Evolutionary conservation across 2,329 filamentous ascomycete genomes (phyloP), one percentile per base, ranked within the genome.

Genomic region (Fusarium sp.): DNA sequence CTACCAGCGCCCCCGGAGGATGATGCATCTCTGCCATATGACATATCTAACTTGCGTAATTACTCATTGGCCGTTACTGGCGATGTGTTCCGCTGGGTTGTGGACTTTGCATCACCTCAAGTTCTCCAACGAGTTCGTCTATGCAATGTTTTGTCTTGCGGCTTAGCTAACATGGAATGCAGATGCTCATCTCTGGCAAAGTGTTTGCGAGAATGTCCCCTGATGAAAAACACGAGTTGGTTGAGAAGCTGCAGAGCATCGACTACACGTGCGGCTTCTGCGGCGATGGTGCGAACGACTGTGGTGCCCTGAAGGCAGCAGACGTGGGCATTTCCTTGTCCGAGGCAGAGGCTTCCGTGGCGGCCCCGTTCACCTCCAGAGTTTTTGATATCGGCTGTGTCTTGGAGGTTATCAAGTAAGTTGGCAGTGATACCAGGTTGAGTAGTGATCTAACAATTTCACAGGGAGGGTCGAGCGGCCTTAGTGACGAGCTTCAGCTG

Each of bases 401-500:
- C 6, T 93, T 96, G 9, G 92, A 96, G 79, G 92, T 99, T 73
- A 98, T 99, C 71, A 89, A 91, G 91, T 92, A 86, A 76, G 82
- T 81, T 31, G 31, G 10, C 9, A 31, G 27, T n/a, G 18, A 20
- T 6, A 8, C 3, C 2, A 5, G 7, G 6, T 20, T 35, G 13
- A 27, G 16, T 25, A 40, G 20, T 16, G 18, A 29, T 57, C 77
- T 83, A 73, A 83, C 71, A 20, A 47, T 1, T 11, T 20, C 40
- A 47, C 38, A 92, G 95, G 75, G 97, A 99, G 86, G 97, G 97
- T 22, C 92, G 97, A 72, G 96, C 96, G 22, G 94, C 97, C 36
- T 88, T 99, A 36, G 95, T 98, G n/a, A 99, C 97, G 14, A 98
- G 95, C 83, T 99, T 99, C 86, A 97, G 94, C 85, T 99, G 97